Percentiles rank a stretch among this genome's conserved stretches.
These are phyloP conservation scores for Cadophora sp. DNA, from an alignment of 2,329 filamentous ascomycete species.

Conservation along the genomic window DNA sequence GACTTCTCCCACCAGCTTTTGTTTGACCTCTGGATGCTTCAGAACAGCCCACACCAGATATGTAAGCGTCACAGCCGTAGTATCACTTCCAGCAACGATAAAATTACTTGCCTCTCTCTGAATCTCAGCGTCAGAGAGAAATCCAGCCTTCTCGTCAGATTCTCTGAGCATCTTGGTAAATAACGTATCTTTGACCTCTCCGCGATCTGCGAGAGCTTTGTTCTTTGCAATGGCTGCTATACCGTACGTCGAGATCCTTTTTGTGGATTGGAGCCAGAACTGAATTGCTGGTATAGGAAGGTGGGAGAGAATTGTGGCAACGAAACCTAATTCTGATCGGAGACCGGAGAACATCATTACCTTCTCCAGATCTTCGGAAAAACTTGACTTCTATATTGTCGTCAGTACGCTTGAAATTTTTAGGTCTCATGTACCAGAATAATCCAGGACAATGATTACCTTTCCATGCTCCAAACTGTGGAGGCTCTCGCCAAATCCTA, in stretches of 20 bases:
- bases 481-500: conserved; percentile 4
- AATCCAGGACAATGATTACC: not conserved
- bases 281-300: conserved; percentile 1
- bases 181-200: conserved; percentile 16
- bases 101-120: conserved; percentile 30
- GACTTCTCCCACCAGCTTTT: conserved; percentile 14
- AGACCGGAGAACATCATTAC: conserved; percentile 8
- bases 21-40: conserved; percentile 17
- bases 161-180: conserved; percentile 18
- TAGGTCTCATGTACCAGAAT: not conserved
- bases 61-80: conserved; percentile 48
- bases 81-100: conserved; percentile 49
- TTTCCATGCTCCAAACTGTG: conserved; percentile 4
- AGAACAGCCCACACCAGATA: conserved; percentile 28
- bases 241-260: conserved; percentile 26
- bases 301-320: not conserved
- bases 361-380: conserved; percentile 2
- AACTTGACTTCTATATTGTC: not conserved
- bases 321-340: not conserved
- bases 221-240: conserved; percentile 38
- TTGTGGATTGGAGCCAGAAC: not conserved
- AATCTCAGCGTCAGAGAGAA: conserved; percentile 10
- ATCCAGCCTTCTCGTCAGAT: conserved; percentile 10
- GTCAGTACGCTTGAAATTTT: not conserved
- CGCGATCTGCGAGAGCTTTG: conserved; percentile 2